Base-by-base conservation (phyloP, 2,329 filamentous ascomycete species). In the Xylariaceae sp. region DNA sequence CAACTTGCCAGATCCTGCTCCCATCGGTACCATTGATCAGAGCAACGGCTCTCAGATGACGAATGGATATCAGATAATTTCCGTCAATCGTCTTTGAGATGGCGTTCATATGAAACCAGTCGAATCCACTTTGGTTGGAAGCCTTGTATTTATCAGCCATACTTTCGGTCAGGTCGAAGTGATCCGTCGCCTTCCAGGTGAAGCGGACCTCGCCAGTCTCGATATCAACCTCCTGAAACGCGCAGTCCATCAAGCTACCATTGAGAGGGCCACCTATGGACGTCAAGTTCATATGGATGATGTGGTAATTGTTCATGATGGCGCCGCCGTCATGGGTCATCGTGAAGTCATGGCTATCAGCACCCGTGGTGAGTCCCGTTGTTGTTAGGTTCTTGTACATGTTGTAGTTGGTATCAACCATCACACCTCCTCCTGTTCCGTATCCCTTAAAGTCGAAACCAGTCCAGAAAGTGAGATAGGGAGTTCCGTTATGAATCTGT, bases 281-380 rank as follows among this genome's bases (percentile, higher is more conserved):
- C 0, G 66, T 70, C 28, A 71, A 64, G 56, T 76, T 67, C n/a
- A 64, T 68, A 5, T 63, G 52, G 6, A 73, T 65, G 26, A 66
- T 67, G 56, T 75, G 69, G 58, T 79, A 80, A 40, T 75, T 74
- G 7, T 74, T 75, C 64, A 79, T 73, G 31, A 81, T 67, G 17
- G 75, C 74, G 1, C 75, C 77, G 29, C 72, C 73, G 47, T 76
- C 66, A 0, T 67, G 53, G 1, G 78, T 80, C n/a, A 80, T 65
- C 14, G 70, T 66, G 55, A 79, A 74, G 44, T 79, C 76, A 61
- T 80, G 78, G 39, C 78, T 69, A 52, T 81, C 75, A 6, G 70
- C 71, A 0, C 70, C 72, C 21, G 71, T 72, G 8, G 63, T 64
- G 11, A 75, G 60, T 9, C 73, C 71, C 23, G 65, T 69, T 2